Evolutionary conservation across 352 stramenopile species (phyloP).

Genomic region (Globisporangium solare): DNA sequence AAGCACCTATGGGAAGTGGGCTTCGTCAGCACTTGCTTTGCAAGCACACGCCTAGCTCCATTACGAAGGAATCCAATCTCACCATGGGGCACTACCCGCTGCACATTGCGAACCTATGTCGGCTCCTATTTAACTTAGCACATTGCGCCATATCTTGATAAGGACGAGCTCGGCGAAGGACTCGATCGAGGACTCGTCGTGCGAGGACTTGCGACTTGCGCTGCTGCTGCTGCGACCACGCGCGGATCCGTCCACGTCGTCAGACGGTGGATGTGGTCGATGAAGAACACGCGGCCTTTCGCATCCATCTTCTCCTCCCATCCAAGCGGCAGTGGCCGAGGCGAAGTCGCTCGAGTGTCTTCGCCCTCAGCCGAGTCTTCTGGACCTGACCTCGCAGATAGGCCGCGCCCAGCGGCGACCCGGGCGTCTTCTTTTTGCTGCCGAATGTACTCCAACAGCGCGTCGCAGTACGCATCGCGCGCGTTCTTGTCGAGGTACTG

Average conservation of each 20-base stretch:
- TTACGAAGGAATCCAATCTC: no score
- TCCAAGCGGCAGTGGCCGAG: conserved; percentile 39
- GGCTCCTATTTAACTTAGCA: no score
- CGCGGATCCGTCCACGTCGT: conserved; percentile 71
- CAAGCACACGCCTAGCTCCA: no score
- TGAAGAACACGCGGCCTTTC: conserved; percentile 66
- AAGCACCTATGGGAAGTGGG: no score
- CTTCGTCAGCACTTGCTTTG: no score
- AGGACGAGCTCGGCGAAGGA: not conserved
- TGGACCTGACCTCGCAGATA: not conserved
- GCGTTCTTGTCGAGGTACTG: conserved; percentile 47
- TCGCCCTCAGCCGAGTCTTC: conserved; percentile 8
- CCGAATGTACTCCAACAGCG: conserved; percentile 63
- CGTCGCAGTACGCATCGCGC: conserved; percentile 63
- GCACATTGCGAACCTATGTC: no score
- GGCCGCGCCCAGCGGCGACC: not conserved
- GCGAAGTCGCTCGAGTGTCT: not conserved
- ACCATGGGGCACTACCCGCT: no score
- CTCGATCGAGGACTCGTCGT: conserved; percentile 3
- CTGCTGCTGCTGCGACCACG: not conserved
- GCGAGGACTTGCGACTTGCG: not conserved
- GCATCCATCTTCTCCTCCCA: conserved; percentile 70
- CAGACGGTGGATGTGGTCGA: conserved; percentile 70
- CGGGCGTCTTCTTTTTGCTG: conserved; percentile 51
- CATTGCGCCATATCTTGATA: no score